These are phyloP conservation scores for Helianthus tuberosus DNA, from an alignment of 129 eudicot species.

Conservation along the genomic window DNA sequence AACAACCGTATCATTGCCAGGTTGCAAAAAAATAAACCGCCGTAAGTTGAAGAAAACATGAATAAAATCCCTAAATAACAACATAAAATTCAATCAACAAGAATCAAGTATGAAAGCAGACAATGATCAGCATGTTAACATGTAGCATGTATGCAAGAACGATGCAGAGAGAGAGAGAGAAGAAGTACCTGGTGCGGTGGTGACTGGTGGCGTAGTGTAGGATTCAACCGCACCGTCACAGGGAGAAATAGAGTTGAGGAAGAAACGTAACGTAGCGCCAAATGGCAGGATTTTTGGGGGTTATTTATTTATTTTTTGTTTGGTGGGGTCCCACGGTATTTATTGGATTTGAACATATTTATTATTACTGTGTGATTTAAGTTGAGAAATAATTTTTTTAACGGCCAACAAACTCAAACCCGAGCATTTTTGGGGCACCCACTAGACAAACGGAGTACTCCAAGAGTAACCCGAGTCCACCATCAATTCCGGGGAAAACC, in stretches of 20 bases:
- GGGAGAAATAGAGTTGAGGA: slow-evolving; percentile 5
- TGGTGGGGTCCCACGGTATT: slow-evolving; percentile 1
- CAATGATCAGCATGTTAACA: background rate
- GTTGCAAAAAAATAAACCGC: background rate
- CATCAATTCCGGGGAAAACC: no score
- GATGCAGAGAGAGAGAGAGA: slow-evolving; percentile 7
- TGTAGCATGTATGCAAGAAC: background rate
- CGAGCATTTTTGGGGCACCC: no score
- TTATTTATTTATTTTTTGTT: background rate
- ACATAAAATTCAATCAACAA: background rate
- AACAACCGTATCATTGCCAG: background rate
- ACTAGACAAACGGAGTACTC: no score
- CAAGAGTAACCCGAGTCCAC: no score
- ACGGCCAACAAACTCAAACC: no score
- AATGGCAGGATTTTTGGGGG: slow-evolving; percentile 5
- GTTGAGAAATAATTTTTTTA: background rate
- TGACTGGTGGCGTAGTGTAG: background rate
- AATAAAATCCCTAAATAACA: slow-evolving; percentile 10
- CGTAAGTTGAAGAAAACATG: background rate
- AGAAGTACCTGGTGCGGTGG: background rate
- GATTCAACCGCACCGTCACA: background rate
- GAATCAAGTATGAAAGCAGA: background rate
- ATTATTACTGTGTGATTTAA: background rate
- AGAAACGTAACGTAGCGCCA: slow-evolving; percentile 17
- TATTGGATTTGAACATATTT: background rate